These are phyloP conservation scores for Hippophae gyantsensis DNA, from an alignment of 306 rosid genomes.

Conservation along the genomic window DNA sequence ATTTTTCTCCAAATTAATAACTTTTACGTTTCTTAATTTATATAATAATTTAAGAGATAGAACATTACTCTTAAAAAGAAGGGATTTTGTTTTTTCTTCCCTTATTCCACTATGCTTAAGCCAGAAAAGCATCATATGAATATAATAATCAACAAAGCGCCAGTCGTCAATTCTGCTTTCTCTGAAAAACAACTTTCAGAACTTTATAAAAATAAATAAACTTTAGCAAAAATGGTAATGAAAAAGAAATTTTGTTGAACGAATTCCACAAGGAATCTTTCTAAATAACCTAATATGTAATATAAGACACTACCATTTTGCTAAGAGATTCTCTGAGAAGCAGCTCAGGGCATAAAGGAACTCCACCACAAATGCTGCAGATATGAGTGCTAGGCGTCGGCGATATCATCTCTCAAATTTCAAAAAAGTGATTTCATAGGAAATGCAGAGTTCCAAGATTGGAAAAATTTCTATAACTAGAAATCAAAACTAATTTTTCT, in stretches of 20 bases:
- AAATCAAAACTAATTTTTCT: slow-evolving; percentile 20
- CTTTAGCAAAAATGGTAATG: slow-evolving; percentile 35
- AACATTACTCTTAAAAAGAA: too few species aligned
- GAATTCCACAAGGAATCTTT: slow-evolving; percentile 17
- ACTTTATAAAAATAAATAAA: not conserved
- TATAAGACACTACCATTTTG: slow-evolving; percentile 9
- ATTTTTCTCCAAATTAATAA: too few species aligned
- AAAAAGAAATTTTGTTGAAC: slow-evolving; percentile 8
- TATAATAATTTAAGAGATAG: too few species aligned
- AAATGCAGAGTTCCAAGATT: slow-evolving; percentile 12
- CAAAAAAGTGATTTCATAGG: not conserved
- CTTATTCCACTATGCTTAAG: not conserved
- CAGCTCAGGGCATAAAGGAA: slow-evolving; percentile 25
- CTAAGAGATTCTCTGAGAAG: not conserved
- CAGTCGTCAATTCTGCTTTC: slow-evolving; percentile 6
- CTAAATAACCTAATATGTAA: not conserved
- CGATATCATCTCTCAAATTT: slow-evolving; percentile 14
- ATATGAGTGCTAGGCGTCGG: slow-evolving; percentile 6
- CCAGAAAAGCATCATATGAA: slow-evolving; percentile 1
- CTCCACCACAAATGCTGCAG: slow-evolving; percentile 20
- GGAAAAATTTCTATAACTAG: slow-evolving; percentile 21
- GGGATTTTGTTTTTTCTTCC: too few species aligned
- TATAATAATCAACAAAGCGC: not conserved
- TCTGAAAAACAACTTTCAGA: slow-evolving; percentile 11
- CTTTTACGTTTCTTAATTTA: too few species aligned